Percentiles rank a stretch among this genome's conserved stretches.
Conservation (phyloP, 2,329 filamentous ascomycete species). For the Coniochaeta sp. region DNA sequence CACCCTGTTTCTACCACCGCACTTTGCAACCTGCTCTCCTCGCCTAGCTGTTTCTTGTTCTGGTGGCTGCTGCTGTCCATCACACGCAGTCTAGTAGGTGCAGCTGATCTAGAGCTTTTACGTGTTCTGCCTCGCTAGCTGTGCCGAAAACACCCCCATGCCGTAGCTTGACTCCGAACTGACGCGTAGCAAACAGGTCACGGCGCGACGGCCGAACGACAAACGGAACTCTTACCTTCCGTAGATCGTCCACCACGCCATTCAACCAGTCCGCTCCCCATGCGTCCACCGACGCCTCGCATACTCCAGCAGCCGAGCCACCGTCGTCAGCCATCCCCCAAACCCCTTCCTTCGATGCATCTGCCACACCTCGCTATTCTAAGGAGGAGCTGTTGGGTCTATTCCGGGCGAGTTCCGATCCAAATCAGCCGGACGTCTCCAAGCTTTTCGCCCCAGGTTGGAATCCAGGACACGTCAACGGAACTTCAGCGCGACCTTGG, state of each 20-base stretch:
- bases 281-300: conserved; percentile 20
- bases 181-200: conserved; percentile 33
- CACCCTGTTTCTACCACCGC: too few species aligned
- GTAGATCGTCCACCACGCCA: conserved; percentile 54
- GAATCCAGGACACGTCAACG: conserved; percentile 66
- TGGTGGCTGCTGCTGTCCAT: background rate
- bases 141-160: too few species aligned
- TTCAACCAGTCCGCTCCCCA: conserved; percentile 21
- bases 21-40: background rate
- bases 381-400: conserved; percentile 74
- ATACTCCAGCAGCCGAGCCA: conserved; percentile 21
- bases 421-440: conserved; percentile 52
- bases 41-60: background rate
- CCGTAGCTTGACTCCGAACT: background rate
- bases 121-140: background rate
- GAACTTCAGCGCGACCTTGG: conserved; percentile 55
- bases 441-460: conserved; percentile 68
- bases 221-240: conserved; percentile 58
- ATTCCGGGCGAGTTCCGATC: conserved; percentile 42
- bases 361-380: conserved; percentile 56
- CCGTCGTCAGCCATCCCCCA: background rate
- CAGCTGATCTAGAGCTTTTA: background rate
- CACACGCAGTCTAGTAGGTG: background rate
- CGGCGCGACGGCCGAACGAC: conserved; percentile 49
- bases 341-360: conserved; percentile 27